phyloP scores from a whole-genome alignment of 495 filamentous ascomycete species.

The Daldinia decipiens region DNA sequence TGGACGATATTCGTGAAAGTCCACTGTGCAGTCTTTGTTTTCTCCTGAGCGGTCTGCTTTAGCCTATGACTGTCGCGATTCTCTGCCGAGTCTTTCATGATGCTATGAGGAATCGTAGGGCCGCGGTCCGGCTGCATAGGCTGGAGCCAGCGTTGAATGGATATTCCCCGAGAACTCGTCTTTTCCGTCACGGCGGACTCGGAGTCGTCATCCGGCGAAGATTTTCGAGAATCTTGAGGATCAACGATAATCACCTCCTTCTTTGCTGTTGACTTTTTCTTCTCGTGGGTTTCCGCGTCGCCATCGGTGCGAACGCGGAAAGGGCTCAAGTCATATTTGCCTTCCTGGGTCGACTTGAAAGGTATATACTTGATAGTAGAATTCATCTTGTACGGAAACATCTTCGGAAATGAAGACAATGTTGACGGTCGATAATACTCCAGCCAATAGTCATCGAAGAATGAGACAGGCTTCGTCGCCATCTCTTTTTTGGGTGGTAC shows the following conservation, averaged over 20 bases:
- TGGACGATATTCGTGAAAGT: conserved; percentile 85
- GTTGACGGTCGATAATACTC: conserved; percentile 93
- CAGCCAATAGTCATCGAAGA: conserved; percentile 96
- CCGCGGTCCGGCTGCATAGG: conserved; percentile 52
- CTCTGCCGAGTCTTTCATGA: conserved; percentile 57
- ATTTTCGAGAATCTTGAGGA: conserved; percentile 56
- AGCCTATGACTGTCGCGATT: conserved; percentile 42
- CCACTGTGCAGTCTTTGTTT: conserved; percentile 80
- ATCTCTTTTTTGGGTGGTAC: conserved; percentile 55
- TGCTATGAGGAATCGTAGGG: conserved; percentile 53
- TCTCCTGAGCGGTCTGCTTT: conserved; percentile 64
- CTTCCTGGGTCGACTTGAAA: conserved; percentile 72
- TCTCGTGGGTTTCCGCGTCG: conserved; percentile 60
- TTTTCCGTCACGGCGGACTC: conserved; percentile 53
- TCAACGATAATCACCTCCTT: conserved; percentile 72
- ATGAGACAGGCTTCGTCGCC: conserved; percentile 66
- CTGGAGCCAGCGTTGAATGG: conserved; percentile 65
- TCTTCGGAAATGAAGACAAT: conserved; percentile 85
- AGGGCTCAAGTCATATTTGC: conserved; percentile 81
- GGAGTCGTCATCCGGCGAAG: conserved; percentile 50
- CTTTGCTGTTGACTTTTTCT: conserved; percentile 56
- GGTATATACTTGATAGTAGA: conserved; percentile 84
- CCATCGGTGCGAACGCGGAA: conserved; percentile 76
- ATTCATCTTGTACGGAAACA: conserved; percentile 91
- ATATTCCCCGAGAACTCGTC: conserved; percentile 51